A percentile compares a stretch with the other conserved stretches of the same genome.
Evolutionary conservation across 495 filamentous ascomycete genomes (phyloP).

Genomic region (Rhypophila decipiens): DNA sequence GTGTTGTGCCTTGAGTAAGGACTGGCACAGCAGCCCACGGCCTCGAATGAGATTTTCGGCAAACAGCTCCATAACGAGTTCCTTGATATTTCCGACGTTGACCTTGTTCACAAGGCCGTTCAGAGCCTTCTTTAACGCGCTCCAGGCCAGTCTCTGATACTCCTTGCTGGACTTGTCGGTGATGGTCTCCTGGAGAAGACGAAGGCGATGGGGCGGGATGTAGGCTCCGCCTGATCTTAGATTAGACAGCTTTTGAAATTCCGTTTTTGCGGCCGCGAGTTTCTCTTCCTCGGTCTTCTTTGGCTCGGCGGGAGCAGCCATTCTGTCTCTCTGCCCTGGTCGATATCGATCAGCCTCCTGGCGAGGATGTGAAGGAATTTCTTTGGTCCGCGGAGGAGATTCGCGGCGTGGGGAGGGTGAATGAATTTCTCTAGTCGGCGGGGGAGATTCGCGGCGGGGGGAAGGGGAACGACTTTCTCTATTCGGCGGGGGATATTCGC

Average conservation of each 20-base stretch:
- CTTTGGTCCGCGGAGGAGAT: constrained; percentile 19
- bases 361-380: constrained; percentile 22
- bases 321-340: constrained; percentile 25
- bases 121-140: constrained; percentile 96
- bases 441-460: background rate
- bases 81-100: constrained; percentile 95
- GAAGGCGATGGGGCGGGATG: constrained; percentile 84
- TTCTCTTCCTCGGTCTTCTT: constrained; percentile 76
- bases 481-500: background rate
- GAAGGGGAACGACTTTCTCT: constrained; percentile 8
- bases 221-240: constrained; percentile 94
- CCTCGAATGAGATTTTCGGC: constrained; percentile 89
- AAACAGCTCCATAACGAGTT: constrained; percentile 92
- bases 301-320: constrained; percentile 46
- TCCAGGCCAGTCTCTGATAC: constrained; percentile 99
- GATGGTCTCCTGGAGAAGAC: constrained; percentile 91
- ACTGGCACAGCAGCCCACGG: constrained; percentile 85
- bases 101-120: constrained; percentile 98
- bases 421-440: background rate
- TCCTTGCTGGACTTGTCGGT: constrained; percentile 94
- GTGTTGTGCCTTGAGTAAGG: constrained; percentile 95
- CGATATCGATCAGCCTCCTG: constrained; percentile 40
- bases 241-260: constrained; percentile 83
- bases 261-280: constrained; percentile 69
- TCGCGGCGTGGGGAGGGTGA: constrained; percentile 5